Evolutionary conservation across 129 eudicot species (phyloP).

Genomic region (Tagetes patula): DNA sequence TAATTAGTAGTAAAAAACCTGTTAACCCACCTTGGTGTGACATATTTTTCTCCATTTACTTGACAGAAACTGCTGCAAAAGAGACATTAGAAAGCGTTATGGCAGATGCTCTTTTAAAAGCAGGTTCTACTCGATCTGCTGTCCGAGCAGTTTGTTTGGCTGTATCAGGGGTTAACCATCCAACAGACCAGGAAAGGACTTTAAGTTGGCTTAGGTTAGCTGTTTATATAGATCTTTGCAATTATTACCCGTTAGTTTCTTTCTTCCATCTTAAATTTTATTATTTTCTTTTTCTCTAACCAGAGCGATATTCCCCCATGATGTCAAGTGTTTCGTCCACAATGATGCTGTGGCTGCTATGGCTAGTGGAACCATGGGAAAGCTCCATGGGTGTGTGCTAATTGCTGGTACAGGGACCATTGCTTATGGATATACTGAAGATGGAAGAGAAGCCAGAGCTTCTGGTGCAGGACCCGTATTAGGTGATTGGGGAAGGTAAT

Average conservation of each 20-base stretch:
- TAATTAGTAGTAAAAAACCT: slow-evolving; percentile 5
- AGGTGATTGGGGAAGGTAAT: slow-evolving; percentile 99
- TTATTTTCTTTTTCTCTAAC: slow-evolving; percentile 14
- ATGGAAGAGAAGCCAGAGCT: slow-evolving; percentile 93
- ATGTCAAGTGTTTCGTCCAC: slow-evolving; percentile 64
- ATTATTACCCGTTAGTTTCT: neutral
- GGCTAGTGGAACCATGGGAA: slow-evolving; percentile 98
- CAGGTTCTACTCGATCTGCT: slow-evolving; percentile 67
- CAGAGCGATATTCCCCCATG: slow-evolving; percentile 76
- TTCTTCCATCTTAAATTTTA: neutral
- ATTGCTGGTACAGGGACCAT: slow-evolving; percentile 98
- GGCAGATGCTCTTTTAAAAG: slow-evolving; percentile 74
- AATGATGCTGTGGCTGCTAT: slow-evolving; percentile 99
- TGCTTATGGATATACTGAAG: slow-evolving; percentile 86
- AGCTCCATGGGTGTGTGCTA: slow-evolving; percentile 95
- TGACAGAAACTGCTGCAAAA: slow-evolving; percentile 84
- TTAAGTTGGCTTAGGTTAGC: slow-evolving; percentile 79
- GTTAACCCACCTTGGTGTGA: slow-evolving; percentile 14
- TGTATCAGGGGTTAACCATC: slow-evolving; percentile 94
- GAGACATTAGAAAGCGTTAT: slow-evolving; percentile 80
- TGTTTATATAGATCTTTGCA: slow-evolving; percentile 16
- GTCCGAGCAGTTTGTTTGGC: slow-evolving; percentile 95
- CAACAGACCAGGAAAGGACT: slow-evolving; percentile 76
- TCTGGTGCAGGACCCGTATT: slow-evolving; percentile 96
- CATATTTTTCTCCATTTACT: slow-evolving; percentile 8